A percentile compares a stretch with the other conserved stretches of the same genome.
Conservation (phyloP, 192 early-diverging fungal species). For the Thamnidium elegans region DNA sequence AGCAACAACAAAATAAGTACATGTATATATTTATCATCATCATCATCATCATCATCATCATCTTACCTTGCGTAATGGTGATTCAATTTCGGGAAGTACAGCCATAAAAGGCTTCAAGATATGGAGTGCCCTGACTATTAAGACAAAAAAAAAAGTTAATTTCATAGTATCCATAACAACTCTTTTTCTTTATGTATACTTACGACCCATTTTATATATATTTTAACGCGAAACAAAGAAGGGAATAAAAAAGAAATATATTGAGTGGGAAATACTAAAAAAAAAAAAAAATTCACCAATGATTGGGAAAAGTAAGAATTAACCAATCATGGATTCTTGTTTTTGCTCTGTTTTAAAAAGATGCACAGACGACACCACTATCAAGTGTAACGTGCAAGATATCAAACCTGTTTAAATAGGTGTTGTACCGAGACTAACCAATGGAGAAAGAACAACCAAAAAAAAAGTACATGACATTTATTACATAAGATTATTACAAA, state of each 20-base stretch:
- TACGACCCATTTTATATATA: neutral
- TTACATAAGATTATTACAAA: neutral
- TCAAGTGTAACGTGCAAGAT: too few species aligned
- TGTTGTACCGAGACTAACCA: too few species aligned
- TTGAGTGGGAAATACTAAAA: neutral
- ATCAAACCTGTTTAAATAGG: too few species aligned
- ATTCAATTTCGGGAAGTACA: conserved; percentile 94
- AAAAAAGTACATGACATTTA: too few species aligned
- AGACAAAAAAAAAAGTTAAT: neutral
- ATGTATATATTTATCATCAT: neutral
- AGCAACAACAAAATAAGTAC: neutral
- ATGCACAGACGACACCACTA: too few species aligned
- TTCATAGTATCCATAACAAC: too few species aligned
- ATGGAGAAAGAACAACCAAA: too few species aligned
- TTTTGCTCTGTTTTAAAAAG: too few species aligned
- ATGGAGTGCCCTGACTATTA: conserved; percentile 87
- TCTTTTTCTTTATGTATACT: neutral
- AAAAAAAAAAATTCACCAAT: neutral
- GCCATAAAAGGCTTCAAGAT: conserved; percentile 97
- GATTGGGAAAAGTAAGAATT: neutral
- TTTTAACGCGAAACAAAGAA: too few species aligned
- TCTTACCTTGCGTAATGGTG: conserved; percentile 92
- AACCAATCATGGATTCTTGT: too few species aligned
- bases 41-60: neutral
- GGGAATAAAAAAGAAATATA: neutral